Evolutionary conservation across 2,329 filamentous ascomycete species (phyloP).

Genomic region (Diaporthe sp.): DNA sequence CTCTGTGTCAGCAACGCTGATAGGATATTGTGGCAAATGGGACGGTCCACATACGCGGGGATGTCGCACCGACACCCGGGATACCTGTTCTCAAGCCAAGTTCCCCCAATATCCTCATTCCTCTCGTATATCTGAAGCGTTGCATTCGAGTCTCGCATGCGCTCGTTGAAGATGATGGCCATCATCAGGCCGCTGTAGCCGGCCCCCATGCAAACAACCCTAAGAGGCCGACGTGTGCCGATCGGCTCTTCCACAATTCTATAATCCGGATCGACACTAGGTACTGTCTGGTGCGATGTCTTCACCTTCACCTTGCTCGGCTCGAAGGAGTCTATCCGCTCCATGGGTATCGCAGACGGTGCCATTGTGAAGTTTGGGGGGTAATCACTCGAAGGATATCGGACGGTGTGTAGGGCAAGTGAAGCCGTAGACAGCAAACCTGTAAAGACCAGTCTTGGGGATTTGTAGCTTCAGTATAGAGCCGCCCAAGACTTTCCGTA

Average conservation of each 20-base stretch:
- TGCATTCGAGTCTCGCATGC: slow-evolving; percentile 26
- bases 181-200: slow-evolving; percentile 41
- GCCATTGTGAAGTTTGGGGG: neutral
- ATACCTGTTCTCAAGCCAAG: slow-evolving; percentile 48
- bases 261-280: neutral
- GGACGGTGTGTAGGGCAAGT: neutral
- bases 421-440: neutral
- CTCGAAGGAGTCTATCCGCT: neutral
- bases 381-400: neutral
- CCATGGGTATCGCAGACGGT: slow-evolving; percentile 9
- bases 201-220: slow-evolving; percentile 40
- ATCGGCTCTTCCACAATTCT: slow-evolving; percentile 31
- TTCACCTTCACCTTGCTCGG: neutral
- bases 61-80: slow-evolving; percentile 37
- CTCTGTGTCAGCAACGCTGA: neutral
- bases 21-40: neutral
- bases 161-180: slow-evolving; percentile 40
- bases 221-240: slow-evolving; percentile 39
- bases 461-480: neutral
- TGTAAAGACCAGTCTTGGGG: neutral
- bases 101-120: slow-evolving; percentile 49
- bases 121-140: slow-evolving; percentile 47
- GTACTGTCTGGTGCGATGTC: neutral
- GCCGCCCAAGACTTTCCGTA: neutral
- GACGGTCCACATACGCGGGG: neutral